Percentiles rank a stretch among this genome's conserved stretches.
Evolutionary conservation across 2,329 filamentous ascomycete genomes (phyloP).

Genomic region (Phyllosticta capitalensis): DNA sequence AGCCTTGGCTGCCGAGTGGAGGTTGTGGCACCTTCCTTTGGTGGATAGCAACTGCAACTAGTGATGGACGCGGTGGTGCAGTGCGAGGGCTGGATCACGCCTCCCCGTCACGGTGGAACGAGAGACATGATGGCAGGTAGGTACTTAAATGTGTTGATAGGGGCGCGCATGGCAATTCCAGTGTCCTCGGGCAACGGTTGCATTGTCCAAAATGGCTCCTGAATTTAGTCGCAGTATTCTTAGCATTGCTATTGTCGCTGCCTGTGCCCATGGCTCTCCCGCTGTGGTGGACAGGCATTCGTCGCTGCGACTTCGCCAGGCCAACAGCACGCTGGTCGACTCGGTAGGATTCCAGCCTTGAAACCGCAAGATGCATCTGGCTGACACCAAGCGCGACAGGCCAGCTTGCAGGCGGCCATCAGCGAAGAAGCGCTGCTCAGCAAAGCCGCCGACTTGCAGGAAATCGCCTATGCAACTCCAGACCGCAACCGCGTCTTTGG

Average conservation of each 20-base stretch:
- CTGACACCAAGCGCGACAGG: not conserved
- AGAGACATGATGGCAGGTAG: not conserved
- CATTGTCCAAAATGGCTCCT: not conserved
- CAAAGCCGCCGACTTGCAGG: slow-evolving; percentile 25
- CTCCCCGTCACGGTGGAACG: not conserved
- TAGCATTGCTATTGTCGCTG: not conserved
- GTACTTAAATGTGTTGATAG: not conserved
- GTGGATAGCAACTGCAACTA: not conserved
- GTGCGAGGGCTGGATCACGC: not conserved
- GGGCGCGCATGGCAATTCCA: not conserved
- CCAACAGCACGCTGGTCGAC: not conserved
- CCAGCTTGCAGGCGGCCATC: slow-evolving; percentile 21
- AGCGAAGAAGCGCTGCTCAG: slow-evolving; percentile 23
- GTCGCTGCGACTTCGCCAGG: not conserved
- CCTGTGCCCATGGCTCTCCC: not conserved
- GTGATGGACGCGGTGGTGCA: not conserved
- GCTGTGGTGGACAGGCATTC: not conserved
- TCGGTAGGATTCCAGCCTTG: not conserved
- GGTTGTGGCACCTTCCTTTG: not conserved
- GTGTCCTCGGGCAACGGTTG: not conserved
- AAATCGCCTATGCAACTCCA: slow-evolving; percentile 21
- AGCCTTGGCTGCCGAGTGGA: not conserved
- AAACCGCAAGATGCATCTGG: too few species aligned
- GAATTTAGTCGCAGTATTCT: not conserved
- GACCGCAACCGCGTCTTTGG: slow-evolving; percentile 28